Base-by-base conservation (phyloP, 805 yeast species). In the Suhomyces tanzawaensis region DNA sequence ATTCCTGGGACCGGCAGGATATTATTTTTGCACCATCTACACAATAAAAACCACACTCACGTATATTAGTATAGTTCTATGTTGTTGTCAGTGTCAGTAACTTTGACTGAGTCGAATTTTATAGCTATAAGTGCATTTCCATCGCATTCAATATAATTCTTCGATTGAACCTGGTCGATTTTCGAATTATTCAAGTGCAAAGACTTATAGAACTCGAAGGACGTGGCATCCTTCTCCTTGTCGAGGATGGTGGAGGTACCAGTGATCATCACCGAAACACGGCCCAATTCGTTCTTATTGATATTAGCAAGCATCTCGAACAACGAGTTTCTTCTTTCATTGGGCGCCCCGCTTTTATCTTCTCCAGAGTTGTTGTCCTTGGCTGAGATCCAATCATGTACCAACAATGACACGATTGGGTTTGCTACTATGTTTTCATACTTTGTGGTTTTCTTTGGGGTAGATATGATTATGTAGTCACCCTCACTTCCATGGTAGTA, bases 321-420 rank as follows among this genome's bases (percentile, higher is more conserved):
- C 32, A 45, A 38, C 26, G 46, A 39, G 48, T 55, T 51, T 24
- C 59, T 41, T 29, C 57, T 30, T 22, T 45, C 43, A 19, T 36
- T 18, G 3, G 45, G 40, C 7, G 31, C 46, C 7, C 38, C 30
- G 12, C 26, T 44, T 4, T 36, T 24, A 13, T n/a, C 7, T 3
- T 14, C 25, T 14, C 18, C 45, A n/a, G 19, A 23, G n/a, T 39
- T 39, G 3, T 57, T 50, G 2, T 52, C 41, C 51, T 73, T 72
- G 3, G 84, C 78, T 1, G 87, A 74, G 12, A 84, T 76, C 96
- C 96, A 90, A 52, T 91, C 98, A 57, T 91, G 98, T 29, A 91
- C 79, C 42, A 91, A 69, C 31, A 91, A 57, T 0, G 96, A 83
- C 4, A 91, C 96, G 29, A 77, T 72, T 7, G 91, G 89, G 55